Conservation (phyloP, 768 basidiomycete genomes). For the Rhodotorula diobovata region DNA sequence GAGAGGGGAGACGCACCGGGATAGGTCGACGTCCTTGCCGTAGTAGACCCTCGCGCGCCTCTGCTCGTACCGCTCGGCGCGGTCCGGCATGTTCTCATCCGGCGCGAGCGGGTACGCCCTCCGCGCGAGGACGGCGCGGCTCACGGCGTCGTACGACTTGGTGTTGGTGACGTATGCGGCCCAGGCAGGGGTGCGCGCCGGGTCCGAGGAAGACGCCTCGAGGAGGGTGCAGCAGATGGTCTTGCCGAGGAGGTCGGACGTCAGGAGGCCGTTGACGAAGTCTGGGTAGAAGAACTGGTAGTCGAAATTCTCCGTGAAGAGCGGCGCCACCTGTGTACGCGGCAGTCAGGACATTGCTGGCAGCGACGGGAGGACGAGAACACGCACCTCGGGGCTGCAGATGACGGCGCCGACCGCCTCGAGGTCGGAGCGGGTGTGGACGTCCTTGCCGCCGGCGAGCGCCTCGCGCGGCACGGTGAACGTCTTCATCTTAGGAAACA, state of each 20-base stretch:
- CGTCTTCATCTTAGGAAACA: constrained; percentile 61
- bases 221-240: constrained; percentile 87
- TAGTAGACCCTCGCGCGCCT: constrained; percentile 84
- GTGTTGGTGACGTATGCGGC: constrained; percentile 91
- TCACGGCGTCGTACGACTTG: constrained; percentile 81
- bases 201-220: constrained; percentile 12
- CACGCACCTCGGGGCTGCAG: constrained; percentile 79
- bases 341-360: not conserved
- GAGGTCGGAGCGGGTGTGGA: constrained; percentile 81
- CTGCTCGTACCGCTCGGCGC: constrained; percentile 71
- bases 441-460: constrained; percentile 64
- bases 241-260: constrained; percentile 89
- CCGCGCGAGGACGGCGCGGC: constrained; percentile 85
- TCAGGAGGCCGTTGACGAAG: constrained; percentile 89
- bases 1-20: constrained; percentile 58
- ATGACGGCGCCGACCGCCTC: constrained; percentile 86
- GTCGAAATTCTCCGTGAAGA: constrained; percentile 99
- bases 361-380: constrained; percentile 14
- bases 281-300: constrained; percentile 85
- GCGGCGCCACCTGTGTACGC: constrained; percentile 75
- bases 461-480: constrained; percentile 73
- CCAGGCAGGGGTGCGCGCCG: constrained; percentile 53
- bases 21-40: constrained; percentile 71
- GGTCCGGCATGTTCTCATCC: constrained; percentile 83
- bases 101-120: constrained; percentile 96